A percentile compares a stretch with the other conserved stretches of the same genome.
These are phyloP conservation scores for Solanum etuberosum DNA, from an alignment of 257 asterid species.

Conservation along the genomic window DNA sequence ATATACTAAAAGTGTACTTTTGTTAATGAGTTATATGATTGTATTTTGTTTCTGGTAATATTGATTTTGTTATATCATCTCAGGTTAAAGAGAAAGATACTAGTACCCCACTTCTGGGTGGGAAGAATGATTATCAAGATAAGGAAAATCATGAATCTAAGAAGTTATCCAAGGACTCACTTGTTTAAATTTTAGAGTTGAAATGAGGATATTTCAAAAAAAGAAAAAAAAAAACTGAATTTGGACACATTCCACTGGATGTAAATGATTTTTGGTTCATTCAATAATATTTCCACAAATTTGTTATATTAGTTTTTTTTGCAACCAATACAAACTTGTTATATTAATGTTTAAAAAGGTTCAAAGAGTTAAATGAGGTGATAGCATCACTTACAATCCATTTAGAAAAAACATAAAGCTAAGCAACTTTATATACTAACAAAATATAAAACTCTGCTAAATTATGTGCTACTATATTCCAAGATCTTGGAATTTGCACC, in stretches of 20 bases:
- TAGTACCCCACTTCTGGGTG: constrained; percentile 36
- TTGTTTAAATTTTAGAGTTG: constrained; percentile 13
- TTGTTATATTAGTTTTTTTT: neutral
- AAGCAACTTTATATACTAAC: neutral
- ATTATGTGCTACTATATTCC: neutral
- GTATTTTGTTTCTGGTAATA: neutral
- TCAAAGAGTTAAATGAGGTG: neutral
- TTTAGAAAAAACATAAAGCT: neutral
- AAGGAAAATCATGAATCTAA: constrained; percentile 22
- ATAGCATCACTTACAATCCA: neutral
- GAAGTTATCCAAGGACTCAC: constrained; percentile 11
- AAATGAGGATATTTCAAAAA: neutral
- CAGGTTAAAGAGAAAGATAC: constrained; percentile 63
- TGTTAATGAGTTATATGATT: neutral
- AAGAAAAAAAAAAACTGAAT: neutral
- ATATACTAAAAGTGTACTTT: neutral
- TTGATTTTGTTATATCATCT: neutral
- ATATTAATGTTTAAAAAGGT: neutral
- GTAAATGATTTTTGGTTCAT: neutral
- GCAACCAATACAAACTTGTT: neutral
- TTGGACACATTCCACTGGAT: neutral
- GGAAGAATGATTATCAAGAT: constrained; percentile 27
- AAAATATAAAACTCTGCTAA: neutral
- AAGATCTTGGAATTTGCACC: neutral
- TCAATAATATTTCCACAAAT: neutral